phyloP scores from a whole-genome alignment of 2,329 filamentous ascomycete genomes.

The Thermomyces lanuginosus region DNA sequence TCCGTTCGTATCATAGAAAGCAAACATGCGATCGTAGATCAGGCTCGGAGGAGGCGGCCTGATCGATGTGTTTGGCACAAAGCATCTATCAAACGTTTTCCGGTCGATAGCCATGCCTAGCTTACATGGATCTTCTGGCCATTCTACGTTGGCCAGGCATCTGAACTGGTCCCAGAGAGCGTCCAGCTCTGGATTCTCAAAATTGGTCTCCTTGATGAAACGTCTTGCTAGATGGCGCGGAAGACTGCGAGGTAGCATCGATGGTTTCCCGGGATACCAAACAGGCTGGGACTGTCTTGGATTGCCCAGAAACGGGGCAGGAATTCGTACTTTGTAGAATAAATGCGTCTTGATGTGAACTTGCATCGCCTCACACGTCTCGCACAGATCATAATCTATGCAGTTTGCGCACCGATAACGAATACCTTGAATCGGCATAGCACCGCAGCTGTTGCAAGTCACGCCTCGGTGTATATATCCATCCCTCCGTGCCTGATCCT shows the following conservation, averaged over 20 bases:
- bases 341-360: constrained; percentile 82
- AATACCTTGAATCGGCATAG: constrained; percentile 77
- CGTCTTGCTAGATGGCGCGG: constrained; percentile 50
- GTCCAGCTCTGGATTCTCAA: constrained; percentile 76
- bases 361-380: constrained; percentile 59
- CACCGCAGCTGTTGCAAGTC: constrained; percentile 75
- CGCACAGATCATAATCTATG: constrained; percentile 87
- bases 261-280: constrained; percentile 79
- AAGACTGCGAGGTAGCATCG: constrained; percentile 51
- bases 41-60: constrained; percentile 67
- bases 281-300: constrained; percentile 65
- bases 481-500: constrained; percentile 76
- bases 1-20: constrained; percentile 83
- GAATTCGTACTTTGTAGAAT: constrained; percentile 90
- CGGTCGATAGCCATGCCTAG: constrained; percentile 75
- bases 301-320: constrained; percentile 64
- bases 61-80: constrained; percentile 70
- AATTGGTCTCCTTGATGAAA: constrained; percentile 54
- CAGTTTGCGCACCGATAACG: constrained; percentile 93
- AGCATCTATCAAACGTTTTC: constrained; percentile 78
- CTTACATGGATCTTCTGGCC: constrained; percentile 61
- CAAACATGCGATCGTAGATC: constrained; percentile 90
- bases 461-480: constrained; percentile 87
- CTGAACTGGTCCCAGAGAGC: constrained; percentile 95
- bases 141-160: constrained; percentile 76